phyloP scores from a whole-genome alignment of 768 basidiomycete genomes.

The Mycena vulgaris region DNA sequence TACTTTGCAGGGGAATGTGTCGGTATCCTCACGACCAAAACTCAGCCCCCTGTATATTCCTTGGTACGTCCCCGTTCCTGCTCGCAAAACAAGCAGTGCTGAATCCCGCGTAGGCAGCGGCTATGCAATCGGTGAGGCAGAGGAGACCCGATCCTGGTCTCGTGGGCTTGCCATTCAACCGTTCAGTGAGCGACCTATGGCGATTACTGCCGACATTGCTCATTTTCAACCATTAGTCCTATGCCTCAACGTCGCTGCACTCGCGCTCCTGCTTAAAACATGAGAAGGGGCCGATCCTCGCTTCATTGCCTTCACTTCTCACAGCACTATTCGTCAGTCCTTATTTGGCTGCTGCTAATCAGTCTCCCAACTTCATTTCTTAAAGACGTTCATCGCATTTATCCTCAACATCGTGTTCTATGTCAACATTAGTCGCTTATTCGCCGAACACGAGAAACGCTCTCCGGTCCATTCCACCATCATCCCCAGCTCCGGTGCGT shows the following conservation, averaged over 20 bases:
- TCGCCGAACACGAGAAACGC: background rate
- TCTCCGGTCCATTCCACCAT: background rate
- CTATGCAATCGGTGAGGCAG: too few relatives aligned
- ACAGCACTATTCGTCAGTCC: constrained; percentile 2
- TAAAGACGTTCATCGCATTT: background rate
- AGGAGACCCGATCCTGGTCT: constrained; percentile 28
- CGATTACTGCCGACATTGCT: background rate
- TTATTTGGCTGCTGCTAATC: background rate
- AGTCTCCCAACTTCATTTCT: background rate
- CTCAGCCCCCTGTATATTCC: background rate
- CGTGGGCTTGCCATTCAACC: constrained; percentile 36
- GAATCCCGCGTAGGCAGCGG: background rate
- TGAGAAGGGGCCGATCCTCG: background rate
- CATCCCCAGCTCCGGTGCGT: background rate
- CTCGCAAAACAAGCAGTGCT: background rate
- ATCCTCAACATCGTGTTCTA: constrained; percentile 7
- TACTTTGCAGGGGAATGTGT: background rate
- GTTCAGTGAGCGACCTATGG: constrained; percentile 8
- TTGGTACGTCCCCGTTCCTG: background rate
- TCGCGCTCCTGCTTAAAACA: background rate
- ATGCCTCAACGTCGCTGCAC: background rate
- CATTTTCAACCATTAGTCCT: background rate
- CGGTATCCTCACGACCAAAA: background rate
- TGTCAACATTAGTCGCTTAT: background rate
- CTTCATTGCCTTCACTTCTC: background rate